phyloP scores from a whole-genome alignment of 2,329 filamentous ascomycete species.

The Fusarium sp. region DNA sequence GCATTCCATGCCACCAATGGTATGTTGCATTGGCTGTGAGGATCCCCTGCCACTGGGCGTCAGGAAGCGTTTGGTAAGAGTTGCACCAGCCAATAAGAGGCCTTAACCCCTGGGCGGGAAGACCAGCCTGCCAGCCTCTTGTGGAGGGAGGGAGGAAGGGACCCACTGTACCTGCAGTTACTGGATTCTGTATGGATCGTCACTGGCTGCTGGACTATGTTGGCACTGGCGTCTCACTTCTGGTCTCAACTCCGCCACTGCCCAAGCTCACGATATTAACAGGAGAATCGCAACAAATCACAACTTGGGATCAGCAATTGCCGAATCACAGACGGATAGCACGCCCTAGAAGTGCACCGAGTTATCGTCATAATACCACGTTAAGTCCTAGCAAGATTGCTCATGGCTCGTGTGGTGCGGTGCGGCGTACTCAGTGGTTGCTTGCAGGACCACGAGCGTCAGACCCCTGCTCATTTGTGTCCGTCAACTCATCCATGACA shows the following conservation, averaged over 20 bases:
- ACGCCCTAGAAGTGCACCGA: not conserved
- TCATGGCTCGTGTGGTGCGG: constrained; percentile 14
- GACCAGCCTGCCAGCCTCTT: constrained; percentile 22
- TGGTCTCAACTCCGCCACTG: constrained; percentile 26
- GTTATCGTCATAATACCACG: not conserved
- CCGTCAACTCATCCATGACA: constrained; percentile 20
- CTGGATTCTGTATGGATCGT: constrained; percentile 19
- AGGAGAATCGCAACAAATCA: not conserved
- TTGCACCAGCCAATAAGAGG: constrained; percentile 28
- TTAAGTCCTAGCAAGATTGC: constrained; percentile 16
- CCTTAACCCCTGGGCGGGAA: constrained; percentile 27
- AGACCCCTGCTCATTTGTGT: constrained; percentile 32
- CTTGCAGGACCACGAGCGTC: constrained; percentile 29
- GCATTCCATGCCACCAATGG: constrained; percentile 39
- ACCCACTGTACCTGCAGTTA: constrained; percentile 27
- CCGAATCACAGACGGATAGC: constrained; percentile 17
- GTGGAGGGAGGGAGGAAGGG: constrained; percentile 2
- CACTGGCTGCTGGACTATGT: constrained; percentile 4
- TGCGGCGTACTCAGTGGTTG: constrained; percentile 24
- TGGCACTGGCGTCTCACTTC: constrained; percentile 19
- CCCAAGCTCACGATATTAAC: constrained; percentile 26
- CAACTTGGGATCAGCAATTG: not conserved
- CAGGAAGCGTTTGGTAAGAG: constrained; percentile 35
- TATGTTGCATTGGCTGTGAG: constrained; percentile 14
- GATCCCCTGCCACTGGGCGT: constrained; percentile 29